Percentiles rank a stretch among this genome's conserved stretches.
phyloP scores from a whole-genome alignment of 129 eudicot species.

The Silybum marianum region DNA sequence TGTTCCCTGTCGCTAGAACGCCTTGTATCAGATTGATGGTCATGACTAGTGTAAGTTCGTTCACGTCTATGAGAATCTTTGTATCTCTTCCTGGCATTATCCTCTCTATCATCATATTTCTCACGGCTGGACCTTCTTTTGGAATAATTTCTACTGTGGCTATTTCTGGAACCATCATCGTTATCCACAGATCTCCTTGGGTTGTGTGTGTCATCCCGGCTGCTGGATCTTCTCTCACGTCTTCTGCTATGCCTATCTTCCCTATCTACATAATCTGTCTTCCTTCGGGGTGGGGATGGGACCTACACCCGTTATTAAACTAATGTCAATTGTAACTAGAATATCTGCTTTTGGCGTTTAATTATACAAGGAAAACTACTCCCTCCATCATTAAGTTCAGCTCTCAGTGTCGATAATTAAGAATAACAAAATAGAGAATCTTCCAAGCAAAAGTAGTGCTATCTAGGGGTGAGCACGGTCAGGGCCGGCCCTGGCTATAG shows the following conservation, averaged over 20 bases:
- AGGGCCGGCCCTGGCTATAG: constrained; percentile 32
- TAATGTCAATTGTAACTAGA: not conserved
- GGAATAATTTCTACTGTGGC: constrained; percentile 39
- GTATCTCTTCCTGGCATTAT: constrained; percentile 32
- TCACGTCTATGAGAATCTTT: constrained; percentile 46
- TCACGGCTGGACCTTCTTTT: constrained; percentile 55
- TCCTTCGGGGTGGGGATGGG: constrained; percentile 81
- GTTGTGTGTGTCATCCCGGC: constrained; percentile 36
- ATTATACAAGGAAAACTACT: not conserved
- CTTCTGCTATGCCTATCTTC: constrained; percentile 34
- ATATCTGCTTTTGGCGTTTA: not conserved
- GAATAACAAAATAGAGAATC: not conserved
- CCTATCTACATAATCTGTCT: constrained; percentile 31
- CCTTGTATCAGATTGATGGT: constrained; percentile 37
- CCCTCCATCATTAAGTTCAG: not conserved
- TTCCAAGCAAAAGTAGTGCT: not conserved
- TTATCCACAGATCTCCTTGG: constrained; percentile 43
- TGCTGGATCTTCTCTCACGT: constrained; percentile 42
- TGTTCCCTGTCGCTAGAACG: constrained; percentile 42
- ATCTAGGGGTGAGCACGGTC: no score
- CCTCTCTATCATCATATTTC: constrained; percentile 36
- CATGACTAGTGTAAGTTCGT: constrained; percentile 36
- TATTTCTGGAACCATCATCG: constrained; percentile 37
- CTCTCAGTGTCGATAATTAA: not conserved
- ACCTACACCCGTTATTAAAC: constrained; percentile 33